Evolutionary conservation across 805 yeast genomes (phyloP).

Genomic region (Torulaspora microellipsoides): DNA sequence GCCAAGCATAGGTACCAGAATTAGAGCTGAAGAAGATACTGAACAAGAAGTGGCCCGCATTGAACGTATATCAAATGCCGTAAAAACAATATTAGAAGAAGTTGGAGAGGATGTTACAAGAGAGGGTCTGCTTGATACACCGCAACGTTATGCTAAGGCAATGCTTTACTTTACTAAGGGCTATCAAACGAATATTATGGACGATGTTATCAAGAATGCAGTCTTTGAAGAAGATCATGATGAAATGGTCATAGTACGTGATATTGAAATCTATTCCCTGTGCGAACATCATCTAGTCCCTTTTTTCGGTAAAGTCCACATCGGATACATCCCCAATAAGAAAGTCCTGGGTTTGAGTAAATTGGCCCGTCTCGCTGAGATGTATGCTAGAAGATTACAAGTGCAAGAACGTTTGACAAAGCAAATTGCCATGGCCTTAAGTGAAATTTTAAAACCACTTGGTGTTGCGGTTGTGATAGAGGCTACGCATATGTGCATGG

Average conservation of each 20-base stretch:
- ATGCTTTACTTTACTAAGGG: slow-evolving; percentile 95
- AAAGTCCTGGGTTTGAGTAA: slow-evolving; percentile 89
- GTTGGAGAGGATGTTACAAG: slow-evolving; percentile 87
- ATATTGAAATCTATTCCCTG: slow-evolving; percentile 84
- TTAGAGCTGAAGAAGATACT: slow-evolving; percentile 61
- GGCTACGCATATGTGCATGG: slow-evolving; percentile 99
- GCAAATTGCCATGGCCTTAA: slow-evolving; percentile 93
- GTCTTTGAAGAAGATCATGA: slow-evolving; percentile 98
- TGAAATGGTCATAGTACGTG: slow-evolving; percentile 97
- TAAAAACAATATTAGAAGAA: slow-evolving; percentile 64
- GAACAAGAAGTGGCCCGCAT: slow-evolving; percentile 67
- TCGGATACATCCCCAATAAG: slow-evolving; percentile 95
- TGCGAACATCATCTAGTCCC: slow-evolving; percentile 99
- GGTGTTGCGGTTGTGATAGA: slow-evolving; percentile 99
- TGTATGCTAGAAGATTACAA: slow-evolving; percentile 92
- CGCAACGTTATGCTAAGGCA: slow-evolving; percentile 94
- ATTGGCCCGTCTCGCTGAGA: slow-evolving; percentile 92
- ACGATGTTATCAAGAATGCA: slow-evolving; percentile 86
- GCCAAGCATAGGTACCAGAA: slow-evolving; percentile 86
- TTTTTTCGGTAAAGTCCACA: slow-evolving; percentile 93
- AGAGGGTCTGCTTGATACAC: slow-evolving; percentile 90
- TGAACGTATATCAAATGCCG: slow-evolving; percentile 77
- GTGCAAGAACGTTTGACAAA: slow-evolving; percentile 97
- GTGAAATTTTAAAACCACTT: slow-evolving; percentile 85
- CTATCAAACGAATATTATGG: slow-evolving; percentile 83